phyloP scores from a whole-genome alignment of 1,284 basidiomycete species.

The Melanopsichium pennsylvanicum region DNA sequence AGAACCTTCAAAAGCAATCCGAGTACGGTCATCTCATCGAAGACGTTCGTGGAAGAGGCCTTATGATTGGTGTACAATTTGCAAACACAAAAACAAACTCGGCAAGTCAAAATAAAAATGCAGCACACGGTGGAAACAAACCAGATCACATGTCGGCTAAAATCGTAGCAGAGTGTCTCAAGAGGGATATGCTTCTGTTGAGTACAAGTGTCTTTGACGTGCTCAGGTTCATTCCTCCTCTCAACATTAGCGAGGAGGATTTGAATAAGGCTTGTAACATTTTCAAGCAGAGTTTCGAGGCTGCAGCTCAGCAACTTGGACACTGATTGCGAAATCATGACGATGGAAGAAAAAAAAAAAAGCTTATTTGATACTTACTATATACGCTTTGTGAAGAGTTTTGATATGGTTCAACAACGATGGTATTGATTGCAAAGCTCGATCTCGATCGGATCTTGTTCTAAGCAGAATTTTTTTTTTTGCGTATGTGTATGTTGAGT shows the following conservation, averaged over 20 bases:
- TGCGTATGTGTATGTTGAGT: no score
- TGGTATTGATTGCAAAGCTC: no score
- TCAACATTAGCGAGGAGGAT: constrained; percentile 58
- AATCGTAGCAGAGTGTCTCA: constrained; percentile 51
- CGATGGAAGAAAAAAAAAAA: no score
- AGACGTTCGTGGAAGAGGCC: constrained; percentile 57
- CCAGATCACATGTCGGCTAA: constrained; percentile 47
- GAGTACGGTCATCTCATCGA: constrained; percentile 55
- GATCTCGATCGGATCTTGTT: no score
- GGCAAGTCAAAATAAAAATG: constrained; percentile 17
- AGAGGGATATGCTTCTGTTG: constrained; percentile 59
- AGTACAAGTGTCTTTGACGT: constrained; percentile 61
- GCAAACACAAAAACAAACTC: constrained; percentile 10
- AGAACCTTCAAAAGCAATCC: constrained; percentile 30
- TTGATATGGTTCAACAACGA: no score
- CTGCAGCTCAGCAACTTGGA: constrained; percentile 32
- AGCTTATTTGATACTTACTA: no score
- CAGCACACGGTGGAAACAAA: constrained; percentile 6
- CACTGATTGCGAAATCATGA: not conserved
- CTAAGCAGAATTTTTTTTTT: no score
- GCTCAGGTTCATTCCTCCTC: constrained; percentile 60
- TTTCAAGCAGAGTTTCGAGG: constrained; percentile 50
- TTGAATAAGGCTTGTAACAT: constrained; percentile 49
- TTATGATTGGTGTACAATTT: constrained; percentile 64
- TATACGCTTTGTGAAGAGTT: no score